Percentiles rank a stretch among this genome's conserved stretches.
Conservation (phyloP, 2,329 filamentous ascomycete genomes). For the Pseudocercospora vitis region DNA sequence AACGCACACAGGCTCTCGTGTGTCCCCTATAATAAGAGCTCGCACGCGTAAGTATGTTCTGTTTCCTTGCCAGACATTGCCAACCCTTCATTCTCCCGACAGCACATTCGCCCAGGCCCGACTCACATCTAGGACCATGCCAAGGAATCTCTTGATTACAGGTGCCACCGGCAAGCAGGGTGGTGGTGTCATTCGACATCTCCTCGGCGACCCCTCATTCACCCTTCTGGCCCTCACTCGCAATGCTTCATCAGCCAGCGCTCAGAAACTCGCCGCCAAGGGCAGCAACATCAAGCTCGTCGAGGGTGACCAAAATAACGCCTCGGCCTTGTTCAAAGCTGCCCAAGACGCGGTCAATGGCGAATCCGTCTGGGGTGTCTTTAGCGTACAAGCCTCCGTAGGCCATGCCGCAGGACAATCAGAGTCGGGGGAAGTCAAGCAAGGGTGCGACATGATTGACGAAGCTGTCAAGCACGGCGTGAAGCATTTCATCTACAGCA, state of each 20-base stretch:
- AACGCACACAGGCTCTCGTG: no score
- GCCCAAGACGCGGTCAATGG: slow-evolving; percentile 31
- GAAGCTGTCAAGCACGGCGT: slow-evolving; percentile 57
- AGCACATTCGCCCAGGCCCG: no score
- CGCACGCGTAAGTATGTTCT: no score
- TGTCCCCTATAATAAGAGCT: no score
- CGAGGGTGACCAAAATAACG: slow-evolving; percentile 58
- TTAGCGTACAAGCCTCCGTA: slow-evolving; percentile 56
- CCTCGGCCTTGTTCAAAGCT: slow-evolving; percentile 50
- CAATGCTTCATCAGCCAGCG: slow-evolving; percentile 51
- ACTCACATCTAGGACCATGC: slow-evolving; percentile 8
- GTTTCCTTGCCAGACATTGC: no score
- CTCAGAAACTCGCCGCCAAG: slow-evolving; percentile 47
- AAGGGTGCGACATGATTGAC: slow-evolving; percentile 62
- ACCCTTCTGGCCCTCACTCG: slow-evolving; percentile 61
- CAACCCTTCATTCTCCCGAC: no score
- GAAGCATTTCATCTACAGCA: slow-evolving; percentile 63
- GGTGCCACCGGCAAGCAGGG: slow-evolving; percentile 51
- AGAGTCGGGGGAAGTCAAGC: slow-evolving; percentile 47
- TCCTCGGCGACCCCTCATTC: slow-evolving; percentile 37
- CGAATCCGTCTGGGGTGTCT: slow-evolving; percentile 52
- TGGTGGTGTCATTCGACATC: slow-evolving; percentile 45
- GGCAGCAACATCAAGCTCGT: slow-evolving; percentile 56
- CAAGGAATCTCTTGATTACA: slow-evolving; percentile 41
- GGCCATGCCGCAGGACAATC: slow-evolving; percentile 35